A percentile compares a stretch with the other conserved stretches of the same genome.
These are phyloP conservation scores for Ophiocordyceps australis DNA, from an alignment of 2,329 filamentous ascomycete species.

Conservation along the genomic window DNA sequence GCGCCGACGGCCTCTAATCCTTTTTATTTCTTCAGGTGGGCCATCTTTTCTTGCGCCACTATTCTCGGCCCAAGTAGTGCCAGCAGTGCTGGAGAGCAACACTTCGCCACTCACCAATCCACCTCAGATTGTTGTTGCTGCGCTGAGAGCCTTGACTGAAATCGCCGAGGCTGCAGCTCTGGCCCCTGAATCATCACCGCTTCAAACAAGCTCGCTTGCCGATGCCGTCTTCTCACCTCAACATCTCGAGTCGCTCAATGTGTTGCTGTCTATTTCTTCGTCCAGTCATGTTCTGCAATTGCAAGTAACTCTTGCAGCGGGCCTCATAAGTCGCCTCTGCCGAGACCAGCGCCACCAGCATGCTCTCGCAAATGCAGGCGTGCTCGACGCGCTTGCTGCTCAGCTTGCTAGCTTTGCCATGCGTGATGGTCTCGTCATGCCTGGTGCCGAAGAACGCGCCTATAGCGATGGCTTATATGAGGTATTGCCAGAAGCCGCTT, in stretches of 20 bases:
- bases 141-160: slow-evolving; percentile 56
- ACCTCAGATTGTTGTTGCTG: slow-evolving; percentile 49
- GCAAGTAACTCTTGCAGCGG: slow-evolving; percentile 42
- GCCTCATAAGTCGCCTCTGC: slow-evolving; percentile 41
- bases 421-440: slow-evolving; percentile 48
- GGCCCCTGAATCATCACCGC: slow-evolving; percentile 28
- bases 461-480: slow-evolving; percentile 34
- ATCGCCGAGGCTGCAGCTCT: slow-evolving; percentile 47
- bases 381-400: slow-evolving; percentile 62
- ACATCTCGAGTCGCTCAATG: slow-evolving; percentile 42
- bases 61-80: slow-evolving; percentile 47
- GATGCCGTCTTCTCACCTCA: slow-evolving; percentile 45
- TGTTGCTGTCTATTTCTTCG: slow-evolving; percentile 44
- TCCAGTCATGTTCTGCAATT: slow-evolving; percentile 33
- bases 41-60: slow-evolving; percentile 62
- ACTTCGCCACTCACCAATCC: slow-evolving; percentile 48
- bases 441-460: slow-evolving; percentile 37
- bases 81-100: slow-evolving; percentile 48
- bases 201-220: slow-evolving; percentile 33
- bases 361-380: slow-evolving; percentile 49
- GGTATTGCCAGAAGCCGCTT: slow-evolving; percentile 43
- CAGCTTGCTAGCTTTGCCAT: slow-evolving; percentile 56
- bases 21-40: slow-evolving; percentile 45
- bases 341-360: slow-evolving; percentile 51
- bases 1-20: no score